A percentile compares a stretch with the other conserved stretches of the same genome.
Evolutionary conservation across 305 asterid genomes (phyloP).

Genomic region (Vinca major): DNA sequence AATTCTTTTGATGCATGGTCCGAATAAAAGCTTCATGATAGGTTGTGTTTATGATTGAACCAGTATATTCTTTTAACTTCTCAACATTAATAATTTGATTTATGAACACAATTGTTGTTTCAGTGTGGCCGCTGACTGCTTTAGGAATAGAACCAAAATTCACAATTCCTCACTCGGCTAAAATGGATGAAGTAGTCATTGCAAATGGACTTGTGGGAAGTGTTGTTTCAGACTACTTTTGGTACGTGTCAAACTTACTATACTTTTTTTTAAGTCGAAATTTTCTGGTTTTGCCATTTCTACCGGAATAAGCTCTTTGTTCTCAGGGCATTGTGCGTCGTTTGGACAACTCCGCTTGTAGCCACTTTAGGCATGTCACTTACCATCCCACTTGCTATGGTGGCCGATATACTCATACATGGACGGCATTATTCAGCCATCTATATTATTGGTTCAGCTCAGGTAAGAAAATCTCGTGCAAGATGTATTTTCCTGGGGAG

Average conservation of each 20-base stretch:
- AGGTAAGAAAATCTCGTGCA: slow-evolving; percentile 33
- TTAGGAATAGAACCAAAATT: slow-evolving; percentile 94
- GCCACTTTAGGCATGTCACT: slow-evolving; percentile 98
- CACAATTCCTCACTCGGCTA: slow-evolving; percentile 86
- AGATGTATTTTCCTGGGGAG: neutral
- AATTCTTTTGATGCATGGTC: neutral
- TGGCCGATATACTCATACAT: slow-evolving; percentile 91
- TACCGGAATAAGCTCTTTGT: slow-evolving; percentile 7
- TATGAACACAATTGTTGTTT: slow-evolving; percentile 15
- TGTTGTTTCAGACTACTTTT: slow-evolving; percentile 90
- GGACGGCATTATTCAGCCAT: slow-evolving; percentile 92
- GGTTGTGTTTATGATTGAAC: neutral
- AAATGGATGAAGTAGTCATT: slow-evolving; percentile 85
- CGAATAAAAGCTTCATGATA: neutral
- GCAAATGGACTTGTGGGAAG: slow-evolving; percentile 92
- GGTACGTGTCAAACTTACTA: slow-evolving; percentile 36
- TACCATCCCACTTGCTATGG: slow-evolving; percentile 95
- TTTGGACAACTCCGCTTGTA: slow-evolving; percentile 97
- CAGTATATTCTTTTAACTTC: neutral
- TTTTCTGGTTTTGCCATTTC: slow-evolving; percentile 1
- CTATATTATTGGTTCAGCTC: slow-evolving; percentile 82
- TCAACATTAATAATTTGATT: neutral
- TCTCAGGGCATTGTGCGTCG: slow-evolving; percentile 89
- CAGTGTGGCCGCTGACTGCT: slow-evolving; percentile 98
- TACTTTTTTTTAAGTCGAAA: neutral